A percentile compares a stretch with the other conserved stretches of the same genome.
Evolutionary conservation across 345 rosid species (phyloP).

Genomic region (Dipteronia sinensis): DNA sequence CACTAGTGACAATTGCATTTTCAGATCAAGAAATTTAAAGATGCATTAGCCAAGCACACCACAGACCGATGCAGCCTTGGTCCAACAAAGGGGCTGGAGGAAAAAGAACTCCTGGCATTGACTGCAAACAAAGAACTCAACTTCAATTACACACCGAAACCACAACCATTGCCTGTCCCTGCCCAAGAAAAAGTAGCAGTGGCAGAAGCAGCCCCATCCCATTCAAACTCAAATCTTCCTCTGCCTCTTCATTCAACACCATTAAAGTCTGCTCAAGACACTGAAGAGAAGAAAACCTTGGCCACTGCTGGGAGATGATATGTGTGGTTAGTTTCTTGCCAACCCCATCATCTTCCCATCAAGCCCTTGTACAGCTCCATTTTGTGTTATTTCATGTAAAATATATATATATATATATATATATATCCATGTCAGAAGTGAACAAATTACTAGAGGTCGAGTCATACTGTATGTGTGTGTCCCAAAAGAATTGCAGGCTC

Average conservation of each 20-base stretch:
- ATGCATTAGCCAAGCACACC: constrained; percentile 81
- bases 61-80: constrained; percentile 82
- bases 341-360: constrained; percentile 5
- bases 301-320: constrained; percentile 49
- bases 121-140: constrained; percentile 81
- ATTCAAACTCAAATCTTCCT: constrained; percentile 15
- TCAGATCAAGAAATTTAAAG: constrained; percentile 92
- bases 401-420: no score
- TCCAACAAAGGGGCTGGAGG: constrained; percentile 84
- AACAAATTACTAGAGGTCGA: constrained; percentile 20
- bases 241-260: constrained; percentile 23
- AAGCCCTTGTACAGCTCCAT: constrained; percentile 32
- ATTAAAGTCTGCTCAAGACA: constrained; percentile 22
- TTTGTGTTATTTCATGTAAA: constrained; percentile 20
- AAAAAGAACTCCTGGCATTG: constrained; percentile 85
- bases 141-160: constrained; percentile 66
- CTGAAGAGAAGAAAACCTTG: constrained; percentile 43
- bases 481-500: constrained; percentile 34
- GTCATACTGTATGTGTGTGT: constrained; percentile 9
- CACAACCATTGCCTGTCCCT: constrained; percentile 32
- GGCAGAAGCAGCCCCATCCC: constrained; percentile 26
- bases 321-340: constrained; percentile 1
- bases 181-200: constrained; percentile 29
- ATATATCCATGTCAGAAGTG: constrained; percentile 7
- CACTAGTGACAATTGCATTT: neutral